A percentile compares a stretch with the other conserved stretches of the same genome.
These are phyloP conservation scores for Globisporangium abappressorium DNA, from an alignment of 352 stramenopile genomes.

Conservation along the genomic window DNA sequence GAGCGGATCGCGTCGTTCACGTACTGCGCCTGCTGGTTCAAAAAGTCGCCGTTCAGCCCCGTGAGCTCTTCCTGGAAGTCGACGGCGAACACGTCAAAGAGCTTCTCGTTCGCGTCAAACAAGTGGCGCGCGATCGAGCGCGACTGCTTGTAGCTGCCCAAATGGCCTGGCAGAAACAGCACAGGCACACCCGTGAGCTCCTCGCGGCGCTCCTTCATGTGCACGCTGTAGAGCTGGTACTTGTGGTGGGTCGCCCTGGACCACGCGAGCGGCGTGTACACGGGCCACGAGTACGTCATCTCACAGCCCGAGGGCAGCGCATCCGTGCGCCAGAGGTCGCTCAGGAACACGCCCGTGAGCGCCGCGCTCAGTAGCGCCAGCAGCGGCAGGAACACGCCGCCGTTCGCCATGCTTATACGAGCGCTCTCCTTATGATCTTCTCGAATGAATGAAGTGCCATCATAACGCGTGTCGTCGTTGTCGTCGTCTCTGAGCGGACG, in stretches of 20 bases:
- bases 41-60: slow-evolving; percentile 61
- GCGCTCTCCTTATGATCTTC: background rate
- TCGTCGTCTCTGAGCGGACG: background rate
- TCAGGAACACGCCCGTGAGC: slow-evolving; percentile 32
- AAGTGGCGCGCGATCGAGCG: slow-evolving; percentile 76
- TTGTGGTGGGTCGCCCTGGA: slow-evolving; percentile 44
- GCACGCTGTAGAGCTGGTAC: slow-evolving; percentile 62
- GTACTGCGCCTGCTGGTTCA: slow-evolving; percentile 68
- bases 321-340: slow-evolving; percentile 37
- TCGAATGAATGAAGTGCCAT: background rate
- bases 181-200: slow-evolving; percentile 65
- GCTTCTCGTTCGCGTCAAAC: slow-evolving; percentile 43
- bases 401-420: background rate
- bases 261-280: slow-evolving; percentile 65
- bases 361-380: slow-evolving; percentile 41
- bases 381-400: slow-evolving; percentile 41
- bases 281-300: slow-evolving; percentile 86
- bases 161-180: slow-evolving; percentile 78
- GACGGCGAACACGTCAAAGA: slow-evolving; percentile 80
- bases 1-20: slow-evolving; percentile 67
- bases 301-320: slow-evolving; percentile 48
- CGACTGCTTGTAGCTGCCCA: slow-evolving; percentile 85
- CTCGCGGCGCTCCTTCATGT: slow-evolving; percentile 55
- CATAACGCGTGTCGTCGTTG: background rate
- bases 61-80: slow-evolving; percentile 79